These are phyloP conservation scores for Abortiporus biennis DNA, from an alignment of 1,284 basidiomycete genomes.

Conservation along the genomic window DNA sequence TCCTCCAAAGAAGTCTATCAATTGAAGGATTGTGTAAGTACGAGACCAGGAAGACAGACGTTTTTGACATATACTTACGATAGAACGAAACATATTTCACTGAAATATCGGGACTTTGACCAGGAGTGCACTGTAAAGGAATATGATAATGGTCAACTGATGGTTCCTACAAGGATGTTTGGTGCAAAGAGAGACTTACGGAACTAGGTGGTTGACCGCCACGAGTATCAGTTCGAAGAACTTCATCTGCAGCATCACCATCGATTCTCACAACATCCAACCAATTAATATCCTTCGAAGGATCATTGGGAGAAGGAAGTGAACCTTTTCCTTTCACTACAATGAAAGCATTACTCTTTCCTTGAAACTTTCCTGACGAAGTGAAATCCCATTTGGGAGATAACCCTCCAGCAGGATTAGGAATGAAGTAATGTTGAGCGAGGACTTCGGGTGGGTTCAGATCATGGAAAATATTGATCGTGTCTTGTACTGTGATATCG, in stretches of 20 bases:
- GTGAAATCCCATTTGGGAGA: constrained; percentile 56
- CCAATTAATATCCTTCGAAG: constrained; percentile 47
- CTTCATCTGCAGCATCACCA: constrained; percentile 38
- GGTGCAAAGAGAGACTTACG: constrained; percentile 24
- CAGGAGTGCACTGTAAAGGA: constrained; percentile 20
- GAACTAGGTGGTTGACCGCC: constrained; percentile 59
- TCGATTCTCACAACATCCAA: constrained; percentile 40
- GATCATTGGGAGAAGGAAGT: constrained; percentile 38
- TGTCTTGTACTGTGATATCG: constrained; percentile 25
- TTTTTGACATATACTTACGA: constrained; percentile 16
- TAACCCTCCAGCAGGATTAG: constrained; percentile 35
- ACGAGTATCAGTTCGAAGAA: constrained; percentile 53
- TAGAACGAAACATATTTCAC: constrained; percentile 27
- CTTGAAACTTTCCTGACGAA: constrained; percentile 27
- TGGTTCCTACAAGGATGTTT: neutral
- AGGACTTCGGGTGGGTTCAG: constrained; percentile 27
- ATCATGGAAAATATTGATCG: constrained; percentile 28
- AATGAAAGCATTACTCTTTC: constrained; percentile 42
- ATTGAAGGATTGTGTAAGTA: neutral
- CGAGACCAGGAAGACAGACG: neutral
- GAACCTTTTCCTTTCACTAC: constrained; percentile 37
- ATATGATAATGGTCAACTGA: neutral
- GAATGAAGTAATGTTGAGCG: constrained; percentile 54
- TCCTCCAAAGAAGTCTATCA: constrained; percentile 13
- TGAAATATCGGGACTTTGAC: constrained; percentile 18